Evolutionary conservation across 768 basidiomycete species (phyloP), one percentile per base, ranked within the genome.

Genomic region (Sporobolomyces pararoseus): DNA sequence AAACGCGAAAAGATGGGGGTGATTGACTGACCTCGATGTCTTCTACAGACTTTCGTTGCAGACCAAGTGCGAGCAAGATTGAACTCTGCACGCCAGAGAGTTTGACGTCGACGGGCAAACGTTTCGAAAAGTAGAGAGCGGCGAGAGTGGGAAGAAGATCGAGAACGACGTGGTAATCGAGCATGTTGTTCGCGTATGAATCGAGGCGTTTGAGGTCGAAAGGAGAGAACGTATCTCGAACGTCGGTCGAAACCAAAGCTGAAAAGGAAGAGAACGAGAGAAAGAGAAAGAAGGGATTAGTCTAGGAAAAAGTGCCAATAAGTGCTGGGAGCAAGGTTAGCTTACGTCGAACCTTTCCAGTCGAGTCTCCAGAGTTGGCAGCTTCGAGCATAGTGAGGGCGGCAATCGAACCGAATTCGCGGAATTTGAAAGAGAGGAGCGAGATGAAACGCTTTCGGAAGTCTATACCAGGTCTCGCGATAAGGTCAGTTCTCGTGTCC

Each of bases 171-270:
- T 98, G 96, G 76, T 95, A 97, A 79, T 98, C 96, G 49, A 98
- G 84, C 86, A 89, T 88, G 75, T 79, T 80, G 79, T 96, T 93
- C 1, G 92, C 89, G 73, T 99, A 99, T 7, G 95, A 90, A 75
- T 94, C 89, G 19, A 99, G 84, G 2, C 96, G 88, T 79, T 98
- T 97, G 75, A 98, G 84, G 79, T 98, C 96, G 78, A 95, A 98
- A 0, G 96, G 91, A 0, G 91, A 88, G 65, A 94, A 78, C 10
- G 89, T 78, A 54, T 87, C 81, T 1, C 85, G 81, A 21, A 89
- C 81, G 67, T 89, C 88, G 2, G 80, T 78, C 23, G 83, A 71
- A 7, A 79, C 78, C 29, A 85, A 79, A 7, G 81, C 78, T 90
- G 79, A 53, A 83, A 42, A 9, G 17, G 39, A n/a, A n/a, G 23